Evolutionary conservation across 495 filamentous ascomycete species (phyloP), one percentile per base, ranked within the genome.

Genomic region (Talaromyces trachyspermus): DNA sequence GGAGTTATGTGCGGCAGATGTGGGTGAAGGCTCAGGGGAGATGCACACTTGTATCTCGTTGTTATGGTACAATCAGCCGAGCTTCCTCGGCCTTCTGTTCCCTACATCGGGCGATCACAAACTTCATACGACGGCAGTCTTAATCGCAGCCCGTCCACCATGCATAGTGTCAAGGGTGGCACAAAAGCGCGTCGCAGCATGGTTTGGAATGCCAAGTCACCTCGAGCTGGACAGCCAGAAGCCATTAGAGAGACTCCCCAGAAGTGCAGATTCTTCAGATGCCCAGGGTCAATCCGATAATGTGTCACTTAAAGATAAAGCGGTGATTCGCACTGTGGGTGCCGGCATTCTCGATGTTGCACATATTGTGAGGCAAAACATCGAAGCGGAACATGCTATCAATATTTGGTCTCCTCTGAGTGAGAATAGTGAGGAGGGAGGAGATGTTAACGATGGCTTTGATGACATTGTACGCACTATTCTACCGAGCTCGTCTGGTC

Each of bases 261-360:
- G 56, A 12, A 66, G 77, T 24, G 75, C 81, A 1, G 80, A 73
- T 56, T 75, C 76, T 2, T 74, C 77, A 10, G 77, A 71, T 30
- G 77, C 69, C 4, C 71, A 68, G 51, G 65, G 68, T 8, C 62
- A 62, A 42, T 56, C 66, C 9, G 44, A 64, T n/a, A 67, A 65
- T 19, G 51, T 71, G 38, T 35, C 62, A 5, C 25, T 54, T 2
- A 76, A 82, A 51, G 65, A 66, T 36, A 63, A 66, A 3, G 63
- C 70, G 9, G 70, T 78, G 5, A 76, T 76, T 47, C 80, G 87
- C 41, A 85, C 82, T 2, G 75, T 95, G 11, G 92, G 88, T 19
- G 77, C 91, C 18, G 91, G 89, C 7, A 75, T 89, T 10, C 61
- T 95, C n/a, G 84, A 86, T 50, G 69, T 96, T 19, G 89, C 85